Evolutionary conservation across 306 rosid genomes (phyloP).

Genomic region (Glycine soja): DNA sequence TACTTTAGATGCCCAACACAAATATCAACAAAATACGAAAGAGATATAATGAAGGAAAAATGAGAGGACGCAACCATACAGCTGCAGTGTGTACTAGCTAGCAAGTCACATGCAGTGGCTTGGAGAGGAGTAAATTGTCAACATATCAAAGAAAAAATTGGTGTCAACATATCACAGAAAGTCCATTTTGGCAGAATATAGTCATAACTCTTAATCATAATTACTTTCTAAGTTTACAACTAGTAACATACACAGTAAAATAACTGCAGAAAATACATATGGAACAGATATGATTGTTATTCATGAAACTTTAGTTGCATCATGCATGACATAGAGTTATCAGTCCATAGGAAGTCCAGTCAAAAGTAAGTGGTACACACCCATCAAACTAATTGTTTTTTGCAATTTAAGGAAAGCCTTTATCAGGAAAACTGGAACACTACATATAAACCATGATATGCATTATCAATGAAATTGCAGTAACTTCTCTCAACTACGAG

Average conservation of each 20-base stretch:
- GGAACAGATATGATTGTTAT: neutral
- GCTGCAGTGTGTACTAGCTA: neutral
- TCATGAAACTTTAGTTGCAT: neutral
- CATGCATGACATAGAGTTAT: too few species aligned
- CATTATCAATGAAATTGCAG: constrained; percentile 18
- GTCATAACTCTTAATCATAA: neutral
- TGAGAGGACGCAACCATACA: neutral
- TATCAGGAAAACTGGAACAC: neutral
- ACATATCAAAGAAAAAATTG: neutral
- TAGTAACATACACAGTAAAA: constrained; percentile 12
- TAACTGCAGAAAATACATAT: constrained; percentile 18
- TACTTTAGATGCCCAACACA: neutral
- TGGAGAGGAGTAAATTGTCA: constrained; percentile 25
- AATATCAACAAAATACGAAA: constrained; percentile 25
- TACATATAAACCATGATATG: constrained; percentile 1
- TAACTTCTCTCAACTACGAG: constrained; percentile 17
- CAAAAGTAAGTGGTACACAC: neutral
- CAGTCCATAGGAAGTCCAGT: constrained; percentile 5
- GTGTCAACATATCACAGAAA: neutral
- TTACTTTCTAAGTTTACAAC: neutral
- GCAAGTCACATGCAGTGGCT: neutral
- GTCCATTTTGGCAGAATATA: neutral
- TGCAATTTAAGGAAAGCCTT: constrained; percentile 9
- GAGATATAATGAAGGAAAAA: neutral
- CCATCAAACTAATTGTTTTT: neutral